Percentiles rank a stretch among this genome's conserved stretches.
These are phyloP conservation scores for Xylaria sp. DNA, from an alignment of 2,329 filamentous ascomycete genomes.

Conservation along the genomic window DNA sequence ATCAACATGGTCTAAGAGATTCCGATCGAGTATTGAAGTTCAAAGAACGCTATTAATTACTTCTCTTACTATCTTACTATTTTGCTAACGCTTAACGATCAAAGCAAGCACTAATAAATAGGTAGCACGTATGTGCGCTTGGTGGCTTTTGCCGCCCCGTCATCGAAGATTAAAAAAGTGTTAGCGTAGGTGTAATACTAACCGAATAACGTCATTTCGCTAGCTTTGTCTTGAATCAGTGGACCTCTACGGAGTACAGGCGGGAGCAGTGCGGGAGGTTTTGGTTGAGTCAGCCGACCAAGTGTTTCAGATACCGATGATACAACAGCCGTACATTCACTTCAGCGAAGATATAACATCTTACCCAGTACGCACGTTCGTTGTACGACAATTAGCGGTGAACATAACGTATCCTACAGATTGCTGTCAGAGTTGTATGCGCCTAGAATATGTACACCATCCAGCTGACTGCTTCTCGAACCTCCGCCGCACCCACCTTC, in stretches of 20 bases:
- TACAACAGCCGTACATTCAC: neutral
- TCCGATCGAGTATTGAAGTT: neutral
- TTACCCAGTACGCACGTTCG: neutral
- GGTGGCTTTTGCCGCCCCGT: neutral
- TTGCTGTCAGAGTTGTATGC: conserved; percentile 17
- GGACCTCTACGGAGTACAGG: neutral
- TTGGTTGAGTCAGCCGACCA: conserved; percentile 2
- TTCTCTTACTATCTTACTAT: neutral
- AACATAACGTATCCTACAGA: conserved; percentile 7
- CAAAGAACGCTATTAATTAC: neutral
- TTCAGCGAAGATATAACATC: conserved; percentile 2
- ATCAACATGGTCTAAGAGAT: neutral
- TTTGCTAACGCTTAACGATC: neutral
- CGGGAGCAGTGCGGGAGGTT: neutral
- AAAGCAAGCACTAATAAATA: neutral
- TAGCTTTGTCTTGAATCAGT: neutral
- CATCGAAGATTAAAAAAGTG: neutral
- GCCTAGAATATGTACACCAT: conserved; percentile 9
- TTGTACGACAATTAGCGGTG: conserved; percentile 29
- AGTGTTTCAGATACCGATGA: neutral
- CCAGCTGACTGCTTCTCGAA: conserved; percentile 23
- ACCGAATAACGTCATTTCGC: conserved; percentile 8
- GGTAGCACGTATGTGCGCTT: neutral
- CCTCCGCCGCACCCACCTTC: conserved; percentile 29
- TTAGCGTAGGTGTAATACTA: neutral